Conservation (phyloP, 106 monocot genomes). For the Allium fistulosum region DNA sequence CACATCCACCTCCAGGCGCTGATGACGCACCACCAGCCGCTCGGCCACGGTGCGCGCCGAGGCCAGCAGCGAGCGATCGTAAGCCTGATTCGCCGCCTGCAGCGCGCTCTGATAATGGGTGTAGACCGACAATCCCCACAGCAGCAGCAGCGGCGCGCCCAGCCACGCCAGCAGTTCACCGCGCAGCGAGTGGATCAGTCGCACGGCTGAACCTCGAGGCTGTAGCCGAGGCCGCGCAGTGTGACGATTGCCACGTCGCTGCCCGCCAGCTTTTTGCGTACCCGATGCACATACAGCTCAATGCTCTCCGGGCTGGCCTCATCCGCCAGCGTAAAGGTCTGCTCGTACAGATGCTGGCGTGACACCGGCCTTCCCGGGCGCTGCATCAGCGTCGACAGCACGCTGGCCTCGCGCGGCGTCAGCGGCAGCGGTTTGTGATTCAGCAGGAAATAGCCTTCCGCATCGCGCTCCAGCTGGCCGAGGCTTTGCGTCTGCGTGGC, state of each 20-base stretch:
- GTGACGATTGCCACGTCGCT: background rate
- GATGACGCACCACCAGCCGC: too few relatives aligned
- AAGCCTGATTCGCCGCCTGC: too few relatives aligned
- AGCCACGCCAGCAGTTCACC: too few relatives aligned
- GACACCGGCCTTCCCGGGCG: background rate
- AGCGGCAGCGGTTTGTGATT: background rate
- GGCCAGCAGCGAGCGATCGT: too few relatives aligned
- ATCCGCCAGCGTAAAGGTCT: background rate
- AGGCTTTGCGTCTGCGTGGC: background rate
- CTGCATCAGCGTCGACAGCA: background rate
- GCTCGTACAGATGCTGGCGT: background rate
- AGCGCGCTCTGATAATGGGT: too few relatives aligned
- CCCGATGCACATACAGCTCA: background rate
- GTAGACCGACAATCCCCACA: too few relatives aligned
- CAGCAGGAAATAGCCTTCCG: too few relatives aligned
- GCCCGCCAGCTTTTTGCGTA: conserved; percentile 4
- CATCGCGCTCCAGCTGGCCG: background rate
- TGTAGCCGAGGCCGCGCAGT: background rate
- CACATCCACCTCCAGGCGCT: too few relatives aligned
- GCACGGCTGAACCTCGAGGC: background rate
- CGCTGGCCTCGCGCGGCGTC: background rate
- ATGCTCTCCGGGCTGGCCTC: background rate
- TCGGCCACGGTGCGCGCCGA: too few relatives aligned
- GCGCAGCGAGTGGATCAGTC: too few relatives aligned
- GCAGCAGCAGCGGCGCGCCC: too few relatives aligned